A percentile compares a stretch with the other conserved stretches of the same genome.
Conservation (phyloP, 192 early-diverging fungal species). For the Linnemannia elongata region DNA sequence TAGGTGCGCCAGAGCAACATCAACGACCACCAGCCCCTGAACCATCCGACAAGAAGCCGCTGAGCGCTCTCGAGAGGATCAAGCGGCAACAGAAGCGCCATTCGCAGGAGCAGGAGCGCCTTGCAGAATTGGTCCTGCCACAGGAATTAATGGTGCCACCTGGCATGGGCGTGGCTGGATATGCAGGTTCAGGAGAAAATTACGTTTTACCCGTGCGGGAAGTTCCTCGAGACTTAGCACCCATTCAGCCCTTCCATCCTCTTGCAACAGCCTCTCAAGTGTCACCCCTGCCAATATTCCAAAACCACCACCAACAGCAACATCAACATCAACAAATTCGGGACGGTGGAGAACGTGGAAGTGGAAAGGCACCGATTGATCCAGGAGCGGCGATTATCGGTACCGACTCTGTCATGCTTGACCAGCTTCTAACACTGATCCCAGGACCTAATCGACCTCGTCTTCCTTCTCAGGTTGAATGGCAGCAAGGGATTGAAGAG, state of each 20-base stretch:
- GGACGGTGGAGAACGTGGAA: neutral
- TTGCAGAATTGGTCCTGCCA: constrained; percentile 16
- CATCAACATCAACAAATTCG: constrained; percentile 1
- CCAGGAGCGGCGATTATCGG: neutral
- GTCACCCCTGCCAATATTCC: neutral
- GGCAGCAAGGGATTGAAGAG: constrained; percentile 42
- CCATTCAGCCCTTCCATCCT: constrained; percentile 9
- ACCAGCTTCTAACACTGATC: constrained; percentile 28
- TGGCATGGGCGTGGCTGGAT: neutral
- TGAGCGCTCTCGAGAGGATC: constrained; percentile 34
- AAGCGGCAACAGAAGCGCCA: constrained; percentile 26
- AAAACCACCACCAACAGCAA: constrained; percentile 5
- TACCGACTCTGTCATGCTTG: constrained; percentile 30
- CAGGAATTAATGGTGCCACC: neutral
- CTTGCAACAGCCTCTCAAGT: constrained; percentile 4
- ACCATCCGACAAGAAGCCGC: constrained; percentile 9
- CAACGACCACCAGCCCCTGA: neutral
- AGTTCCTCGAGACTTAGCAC: constrained; percentile 10
- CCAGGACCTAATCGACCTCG: constrained; percentile 41
- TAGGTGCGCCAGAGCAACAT: neutral
- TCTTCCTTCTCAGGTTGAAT: constrained; percentile 40
- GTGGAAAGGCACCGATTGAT: neutral
- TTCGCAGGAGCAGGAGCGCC: constrained; percentile 40
- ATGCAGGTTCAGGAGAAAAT: neutral
- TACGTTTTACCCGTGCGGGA: constrained; percentile 11